Evolutionary conservation across 108 stramenopile species (phyloP).

Genomic region (Cyclotella choctawhatcheeana): DNA sequence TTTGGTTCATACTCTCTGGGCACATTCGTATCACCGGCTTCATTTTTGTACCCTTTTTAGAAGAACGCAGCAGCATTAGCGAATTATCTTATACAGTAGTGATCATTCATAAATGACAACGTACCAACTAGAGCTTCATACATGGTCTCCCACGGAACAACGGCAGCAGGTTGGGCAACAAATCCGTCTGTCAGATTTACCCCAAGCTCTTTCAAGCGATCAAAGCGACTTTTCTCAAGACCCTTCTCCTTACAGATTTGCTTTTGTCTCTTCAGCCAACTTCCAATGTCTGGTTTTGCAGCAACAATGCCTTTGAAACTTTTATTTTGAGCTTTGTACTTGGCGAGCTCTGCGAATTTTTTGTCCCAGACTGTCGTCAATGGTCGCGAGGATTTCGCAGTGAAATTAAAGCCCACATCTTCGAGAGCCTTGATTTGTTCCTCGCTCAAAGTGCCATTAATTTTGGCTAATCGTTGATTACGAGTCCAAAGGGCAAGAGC

Average conservation of each 20-base stretch:
- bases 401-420: slow-evolving; percentile 25
- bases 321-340: slow-evolving; percentile 12
- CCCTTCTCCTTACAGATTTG: background rate
- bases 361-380: slow-evolving; percentile 9
- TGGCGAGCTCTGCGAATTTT: slow-evolving; percentile 8
- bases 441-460: slow-evolving; percentile 6
- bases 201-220: slow-evolving; percentile 20
- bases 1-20: background rate
- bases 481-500: slow-evolving; percentile 9
- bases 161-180: background rate
- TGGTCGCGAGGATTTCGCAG: background rate
- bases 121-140: slow-evolving; percentile 2
- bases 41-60: slow-evolving; percentile 14
- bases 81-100: too few species aligned
- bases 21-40: slow-evolving; percentile 7
- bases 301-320: background rate
- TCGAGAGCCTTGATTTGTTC: slow-evolving; percentile 5
- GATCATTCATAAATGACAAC: too few species aligned
- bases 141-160: background rate
- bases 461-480: slow-evolving; percentile 7
- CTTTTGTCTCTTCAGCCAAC: background rate
- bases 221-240: background rate
- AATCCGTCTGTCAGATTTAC: slow-evolving; percentile 3
- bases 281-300: background rate
- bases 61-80: background rate